Evolutionary conservation across 2,329 filamentous ascomycete species (phyloP), one percentile per base, ranked within the genome.

Genomic region (Trichoderma citrinoviride): DNA sequence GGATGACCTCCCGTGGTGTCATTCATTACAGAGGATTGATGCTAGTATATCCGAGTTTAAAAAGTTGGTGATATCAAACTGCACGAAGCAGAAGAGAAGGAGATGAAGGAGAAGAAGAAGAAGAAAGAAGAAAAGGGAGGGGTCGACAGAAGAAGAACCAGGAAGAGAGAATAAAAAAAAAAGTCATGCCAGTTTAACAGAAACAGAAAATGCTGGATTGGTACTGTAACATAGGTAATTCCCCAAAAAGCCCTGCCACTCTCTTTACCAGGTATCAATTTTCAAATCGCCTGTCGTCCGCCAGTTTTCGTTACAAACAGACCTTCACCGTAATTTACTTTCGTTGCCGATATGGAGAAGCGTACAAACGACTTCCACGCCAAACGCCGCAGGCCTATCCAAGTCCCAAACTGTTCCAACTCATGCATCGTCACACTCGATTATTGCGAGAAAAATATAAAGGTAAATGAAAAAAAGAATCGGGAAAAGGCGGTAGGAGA

Each of bases 321-420:
- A 57, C 53, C 46, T 43, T 64, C 53, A 64, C 53, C 46, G 44
- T 57, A 43, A 57, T 43, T 57, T 50, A 57, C 37, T 64, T 57
- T 50, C 44, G 25, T 64, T 57, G 61, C 61, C 61, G 54, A 64
- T 64, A 62, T 62, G 58, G 58, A 62, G 58, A 62, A 62, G 58
- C 58, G 58, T 62, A 62, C 53, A 52, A 62, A 43, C 37, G 52
- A 50, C 33, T 53, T 65, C 55, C 64, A 66, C 64, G 64, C 64
- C 64, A 66, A 66, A 66, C 64, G 64, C 64, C 64, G 58, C 58
- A 62, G 55, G 62, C 21, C 49, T 50, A 67, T 68, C 57, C 67
- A 62, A 67, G 61, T 64, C 56, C 61, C 61, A 65, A 65, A 55
- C 33, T 56, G 37, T 50, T 53, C 50, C 53, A 50, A 54, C 43